These are phyloP conservation scores for Neonectria magnoliae DNA, from an alignment of 2,329 filamentous ascomycete species.

Conservation along the genomic window DNA sequence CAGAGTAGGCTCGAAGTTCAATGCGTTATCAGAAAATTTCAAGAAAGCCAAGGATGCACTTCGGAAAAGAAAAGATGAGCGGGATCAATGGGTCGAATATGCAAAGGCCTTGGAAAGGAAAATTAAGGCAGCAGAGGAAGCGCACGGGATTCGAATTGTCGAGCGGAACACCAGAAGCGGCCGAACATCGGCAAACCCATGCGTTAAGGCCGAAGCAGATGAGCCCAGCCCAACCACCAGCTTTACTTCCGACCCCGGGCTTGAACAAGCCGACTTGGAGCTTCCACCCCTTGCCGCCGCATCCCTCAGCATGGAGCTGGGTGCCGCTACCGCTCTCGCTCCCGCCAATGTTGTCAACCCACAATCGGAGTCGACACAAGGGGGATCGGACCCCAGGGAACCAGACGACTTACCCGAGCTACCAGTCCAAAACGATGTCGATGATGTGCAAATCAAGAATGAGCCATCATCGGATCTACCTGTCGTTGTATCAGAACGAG, in stretches of 20 bases:
- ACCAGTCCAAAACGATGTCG: conserved; percentile 13
- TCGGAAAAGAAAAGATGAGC: conserved; percentile 53
- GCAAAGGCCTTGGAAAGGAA: conserved; percentile 55
- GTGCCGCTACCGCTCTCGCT: conserved; percentile 15
- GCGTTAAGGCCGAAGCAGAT: conserved; percentile 15
- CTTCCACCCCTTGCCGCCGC: conserved; percentile 40
- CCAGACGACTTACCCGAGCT: conserved; percentile 40
- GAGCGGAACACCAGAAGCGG: conserved; percentile 28
- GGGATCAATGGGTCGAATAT: conserved; percentile 58
- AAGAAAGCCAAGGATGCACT: conserved; percentile 53
- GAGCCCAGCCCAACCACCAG: conserved; percentile 31
- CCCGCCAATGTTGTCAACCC: conserved; percentile 18
- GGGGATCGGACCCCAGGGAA: conserved; percentile 37
- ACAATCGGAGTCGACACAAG: conserved; percentile 45
- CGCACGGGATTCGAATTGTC: conserved; percentile 47
- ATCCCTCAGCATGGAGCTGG: conserved; percentile 27
- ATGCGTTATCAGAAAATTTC: conserved; percentile 53
- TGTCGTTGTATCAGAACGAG: conserved; percentile 61
- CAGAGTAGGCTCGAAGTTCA: conserved; percentile 53
- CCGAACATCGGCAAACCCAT: conserved; percentile 22
- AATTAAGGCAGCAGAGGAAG: conserved; percentile 55
- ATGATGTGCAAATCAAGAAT: conserved; percentile 52
- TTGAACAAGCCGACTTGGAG: conserved; percentile 42
- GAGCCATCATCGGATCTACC: conserved; percentile 65
- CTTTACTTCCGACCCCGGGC: conserved; percentile 36